Percentiles rank a stretch among this genome's conserved stretches.
phyloP scores from a whole-genome alignment of 805 yeast species.

The Candida nanaspora region DNA sequence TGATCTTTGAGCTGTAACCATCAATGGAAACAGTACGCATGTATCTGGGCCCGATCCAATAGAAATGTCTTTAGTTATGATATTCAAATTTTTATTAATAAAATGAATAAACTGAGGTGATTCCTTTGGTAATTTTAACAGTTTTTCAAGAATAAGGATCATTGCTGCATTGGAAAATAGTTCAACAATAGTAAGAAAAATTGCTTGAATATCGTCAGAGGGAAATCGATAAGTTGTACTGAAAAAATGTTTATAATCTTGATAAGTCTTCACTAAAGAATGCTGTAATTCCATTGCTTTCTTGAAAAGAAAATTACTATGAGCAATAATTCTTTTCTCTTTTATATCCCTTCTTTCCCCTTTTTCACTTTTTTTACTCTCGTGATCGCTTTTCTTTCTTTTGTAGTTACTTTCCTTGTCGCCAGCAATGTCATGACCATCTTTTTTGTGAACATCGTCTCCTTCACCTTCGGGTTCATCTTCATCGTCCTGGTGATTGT shows the following conservation, averaged over 20 bases:
- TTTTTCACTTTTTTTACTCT: not conserved
- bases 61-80: not conserved
- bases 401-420: too few relatives aligned
- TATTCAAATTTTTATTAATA: not conserved
- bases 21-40: not conserved
- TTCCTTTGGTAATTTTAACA: not conserved
- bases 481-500: too few relatives aligned
- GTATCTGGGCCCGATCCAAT: slow-evolving; percentile 1
- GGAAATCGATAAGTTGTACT: not conserved
- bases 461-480: too few relatives aligned
- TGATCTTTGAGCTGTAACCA: not conserved
- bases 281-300: not conserved
- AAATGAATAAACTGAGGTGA: not conserved
- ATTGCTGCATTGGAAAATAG: not conserved
- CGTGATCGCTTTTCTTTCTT: not conserved
- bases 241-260: not conserved
- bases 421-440: too few relatives aligned
- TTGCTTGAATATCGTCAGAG: not conserved
- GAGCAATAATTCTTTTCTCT: not conserved
- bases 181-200: not conserved
- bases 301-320: not conserved
- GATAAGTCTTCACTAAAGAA: not conserved
- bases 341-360: not conserved
- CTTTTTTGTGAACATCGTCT: too few relatives aligned
- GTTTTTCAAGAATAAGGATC: not conserved